Base-by-base conservation (phyloP, 2,329 filamentous ascomycete species). In the Pyricularia sp. region DNA sequence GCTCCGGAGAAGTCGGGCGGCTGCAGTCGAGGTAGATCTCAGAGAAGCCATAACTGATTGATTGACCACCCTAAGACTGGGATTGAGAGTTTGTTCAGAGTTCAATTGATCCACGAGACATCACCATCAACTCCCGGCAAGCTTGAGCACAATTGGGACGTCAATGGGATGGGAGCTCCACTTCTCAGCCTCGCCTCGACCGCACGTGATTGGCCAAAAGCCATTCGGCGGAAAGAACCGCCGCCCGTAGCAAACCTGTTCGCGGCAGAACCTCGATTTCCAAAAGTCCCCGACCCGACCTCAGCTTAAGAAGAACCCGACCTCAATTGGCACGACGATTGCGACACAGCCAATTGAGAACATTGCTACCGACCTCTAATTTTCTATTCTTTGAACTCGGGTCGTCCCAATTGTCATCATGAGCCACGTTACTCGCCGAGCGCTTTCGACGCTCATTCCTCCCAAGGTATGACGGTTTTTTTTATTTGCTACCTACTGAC, bases 381-480 rank as follows among this genome's bases (percentile, higher is more conserved):
- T 66, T 67, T 57, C 59, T 24, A 13, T 57, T 8, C 68, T 67
- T 66, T 68, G 70, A 68, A 72, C 13, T 63, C 65, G 67, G 61
- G 66, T 55, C 67, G 66, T 62, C 67, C 66, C 74, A 35, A 74
- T 74, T 77, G 26, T 19, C 84, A 91, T 81, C 80, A 97, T 96
- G 93, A 96, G 91, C 85, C 94, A 88, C 86, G 84, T 96, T 75
- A 86, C 88, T 75, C 90, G 90, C 81, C 88, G 93, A 82, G 90
- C 86, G 84, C 89, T 97, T 76, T 97, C 94, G 77, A 96, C 96
- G 84, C 89, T 99, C 79, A 97, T 99, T 75, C 96, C 96, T 73
- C 94, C 96, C 76, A 99, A 99, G 92, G 93, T 96, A 83, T 72
- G 82, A 72, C 68, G 67, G 63, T 61, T 65, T 65, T 65, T 33